Evolutionary conservation across 495 filamentous ascomycete species (phyloP).

Genomic region (Tuber calosporum): DNA sequence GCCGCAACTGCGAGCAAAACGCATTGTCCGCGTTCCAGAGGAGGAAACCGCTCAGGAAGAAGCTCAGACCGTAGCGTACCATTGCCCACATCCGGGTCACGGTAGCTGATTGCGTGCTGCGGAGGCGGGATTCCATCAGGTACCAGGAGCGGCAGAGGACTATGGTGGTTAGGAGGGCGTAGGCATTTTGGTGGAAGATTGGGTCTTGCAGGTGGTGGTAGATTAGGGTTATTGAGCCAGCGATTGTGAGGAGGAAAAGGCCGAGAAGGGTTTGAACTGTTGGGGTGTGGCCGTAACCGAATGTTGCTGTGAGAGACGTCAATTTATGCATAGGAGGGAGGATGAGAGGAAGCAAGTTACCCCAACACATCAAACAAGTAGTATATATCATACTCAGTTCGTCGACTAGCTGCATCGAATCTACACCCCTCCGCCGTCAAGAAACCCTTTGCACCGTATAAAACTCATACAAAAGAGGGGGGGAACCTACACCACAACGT

Average conservation of each 20-base stretch:
- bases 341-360: conserved; percentile 32
- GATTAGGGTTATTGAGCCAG: conserved; percentile 40
- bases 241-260: conserved; percentile 33
- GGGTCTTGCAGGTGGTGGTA: conserved; percentile 94
- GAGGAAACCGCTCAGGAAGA: conserved; percentile 75
- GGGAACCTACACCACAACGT: conserved; percentile 64
- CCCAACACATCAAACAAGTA: conserved; percentile 79
- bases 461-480: not conserved
- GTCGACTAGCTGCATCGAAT: conserved; percentile 96
- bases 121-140: conserved; percentile 76
- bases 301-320: conserved; percentile 51
- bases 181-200: conserved; percentile 83
- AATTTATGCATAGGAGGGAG: not conserved
- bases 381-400: conserved; percentile 98
- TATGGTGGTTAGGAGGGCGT: conserved; percentile 68
- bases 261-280: conserved; percentile 55
- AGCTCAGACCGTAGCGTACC: conserved; percentile 59
- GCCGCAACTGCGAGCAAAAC: conserved; percentile 65
- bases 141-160: conserved; percentile 78
- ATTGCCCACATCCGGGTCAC: conserved; percentile 69
- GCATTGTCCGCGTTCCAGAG: conserved; percentile 84
- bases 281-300: conserved; percentile 60
- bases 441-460: not conserved
- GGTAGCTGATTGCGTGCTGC: conserved; percentile 57
- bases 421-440: conserved; percentile 45